Conservation (phyloP, 176 grass and related monocot genomes). For the Guadua angustifolia region DNA sequence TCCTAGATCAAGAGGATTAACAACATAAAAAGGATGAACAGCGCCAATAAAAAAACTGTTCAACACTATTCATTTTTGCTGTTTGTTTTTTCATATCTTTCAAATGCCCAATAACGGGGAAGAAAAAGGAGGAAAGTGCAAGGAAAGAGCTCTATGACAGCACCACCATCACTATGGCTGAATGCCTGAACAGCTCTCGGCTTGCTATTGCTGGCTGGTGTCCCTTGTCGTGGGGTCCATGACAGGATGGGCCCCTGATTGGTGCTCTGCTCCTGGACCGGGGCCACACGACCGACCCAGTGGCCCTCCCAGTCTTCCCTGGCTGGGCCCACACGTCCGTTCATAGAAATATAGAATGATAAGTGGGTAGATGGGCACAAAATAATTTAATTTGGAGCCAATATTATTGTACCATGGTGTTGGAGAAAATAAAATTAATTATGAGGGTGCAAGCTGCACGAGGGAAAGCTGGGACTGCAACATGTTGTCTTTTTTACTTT, state of each 20-base stretch:
- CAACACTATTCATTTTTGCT: no score
- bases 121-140: neutral
- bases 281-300: slow-evolving; percentile 21
- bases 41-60: neutral
- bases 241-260: neutral
- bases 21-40: neutral
- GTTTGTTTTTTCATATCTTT: no score
- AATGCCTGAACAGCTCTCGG: neutral
- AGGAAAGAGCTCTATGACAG: neutral
- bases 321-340: neutral
- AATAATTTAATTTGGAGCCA: neutral
- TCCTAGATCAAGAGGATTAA: neutral
- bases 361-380: neutral
- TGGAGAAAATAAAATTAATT: neutral
- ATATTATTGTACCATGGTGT: no score
- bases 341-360: neutral
- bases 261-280: neutral
- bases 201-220: neutral
- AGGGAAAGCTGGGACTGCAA: neutral
- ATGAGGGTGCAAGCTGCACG: neutral
- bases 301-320: neutral
- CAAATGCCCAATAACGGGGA: no score
- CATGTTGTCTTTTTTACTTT: neutral
- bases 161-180: neutral
- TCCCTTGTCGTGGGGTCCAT: neutral